A percentile compares a stretch with the other conserved stretches of the same genome.
Conservation (phyloP, 371 early-diverging fungal species). For the Actinomucor elegans region DNA sequence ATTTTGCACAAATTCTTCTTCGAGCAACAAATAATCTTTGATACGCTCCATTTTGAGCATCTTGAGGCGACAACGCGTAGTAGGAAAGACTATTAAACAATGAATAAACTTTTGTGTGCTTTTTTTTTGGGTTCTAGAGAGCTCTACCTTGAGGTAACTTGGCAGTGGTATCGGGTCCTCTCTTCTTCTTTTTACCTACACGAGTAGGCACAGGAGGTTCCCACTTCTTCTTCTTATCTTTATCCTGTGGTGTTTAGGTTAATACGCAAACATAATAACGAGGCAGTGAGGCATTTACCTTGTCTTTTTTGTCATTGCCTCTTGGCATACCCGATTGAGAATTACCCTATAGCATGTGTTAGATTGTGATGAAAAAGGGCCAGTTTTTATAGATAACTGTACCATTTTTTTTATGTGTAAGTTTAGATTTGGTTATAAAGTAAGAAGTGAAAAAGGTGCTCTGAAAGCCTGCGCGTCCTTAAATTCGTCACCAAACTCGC, state of each 20-base stretch:
- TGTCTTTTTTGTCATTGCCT: conserved; percentile 63
- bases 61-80: conserved; percentile 96
- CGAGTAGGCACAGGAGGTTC: conserved; percentile 98
- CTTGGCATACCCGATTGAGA: conserved; percentile 73
- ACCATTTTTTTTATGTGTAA: conserved; percentile 13
- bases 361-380: not conserved
- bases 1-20: conserved; percentile 98
- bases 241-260: conserved; percentile 44
- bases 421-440: not conserved
- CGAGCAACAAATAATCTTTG: conserved; percentile 96
- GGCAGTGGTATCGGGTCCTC: conserved; percentile 91
- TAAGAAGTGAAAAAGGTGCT: conserved; percentile 2
- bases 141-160: conserved; percentile 88
- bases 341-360: conserved; percentile 60
- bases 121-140: not conserved
- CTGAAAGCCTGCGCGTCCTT: conserved; percentile 9
- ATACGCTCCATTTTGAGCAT: conserved; percentile 95
- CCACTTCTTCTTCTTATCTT: conserved; percentile 95
- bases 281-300: conserved; percentile 45
- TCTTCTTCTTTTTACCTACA: conserved; percentile 97
- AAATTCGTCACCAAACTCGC: not conserved
- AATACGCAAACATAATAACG: not conserved
- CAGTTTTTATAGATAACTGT: not conserved
- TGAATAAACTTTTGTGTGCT: not conserved
- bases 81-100: conserved; percentile 80